Evolutionary conservation across 164 flowering plant genomes (phyloP).

Genomic region (Platanus orientalis): DNA sequence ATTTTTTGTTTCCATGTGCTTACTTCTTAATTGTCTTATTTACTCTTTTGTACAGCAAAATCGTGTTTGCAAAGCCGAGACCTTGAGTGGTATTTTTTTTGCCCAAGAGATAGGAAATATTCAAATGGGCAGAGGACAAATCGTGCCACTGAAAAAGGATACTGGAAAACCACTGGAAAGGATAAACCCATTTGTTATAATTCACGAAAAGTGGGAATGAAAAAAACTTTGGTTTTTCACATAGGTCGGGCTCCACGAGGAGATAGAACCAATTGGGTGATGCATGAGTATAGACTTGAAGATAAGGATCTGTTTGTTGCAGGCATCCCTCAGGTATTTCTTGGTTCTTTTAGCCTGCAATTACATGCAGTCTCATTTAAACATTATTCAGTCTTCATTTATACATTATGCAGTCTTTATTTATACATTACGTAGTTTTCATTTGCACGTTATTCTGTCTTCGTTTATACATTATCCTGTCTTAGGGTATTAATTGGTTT

Average conservation of each 20-base stretch:
- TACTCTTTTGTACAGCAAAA: conserved; percentile 35
- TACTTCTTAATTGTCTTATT: neutral
- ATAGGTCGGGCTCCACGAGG: conserved; percentile 60
- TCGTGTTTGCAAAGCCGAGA: conserved; percentile 50
- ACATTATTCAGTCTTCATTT: no score
- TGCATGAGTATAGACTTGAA: conserved; percentile 78
- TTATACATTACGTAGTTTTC: no score
- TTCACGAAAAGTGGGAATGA: conserved; percentile 48
- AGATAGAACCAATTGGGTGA: conserved; percentile 81
- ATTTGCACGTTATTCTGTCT: no score
- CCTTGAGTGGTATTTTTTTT: conserved; percentile 81
- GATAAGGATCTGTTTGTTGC: conserved; percentile 39
- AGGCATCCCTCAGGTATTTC: conserved; percentile 52
- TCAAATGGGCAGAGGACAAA: conserved; percentile 52
- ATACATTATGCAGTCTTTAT: no score
- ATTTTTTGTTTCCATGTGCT: neutral
- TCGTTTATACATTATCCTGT: no score
- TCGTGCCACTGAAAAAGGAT: conserved; percentile 70
- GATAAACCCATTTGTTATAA: conserved; percentile 51
- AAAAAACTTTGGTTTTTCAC: conserved; percentile 72
- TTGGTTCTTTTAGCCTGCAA: neutral
- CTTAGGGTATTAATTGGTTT: no score
- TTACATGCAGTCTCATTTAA: no score
- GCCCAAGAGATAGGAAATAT: conserved; percentile 69
- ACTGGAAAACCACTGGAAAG: conserved; percentile 87